Percentiles rank a stretch among this genome's conserved stretches.
Conservation (phyloP, 345 rosid species). For the Barbarea vulgaris region DNA sequence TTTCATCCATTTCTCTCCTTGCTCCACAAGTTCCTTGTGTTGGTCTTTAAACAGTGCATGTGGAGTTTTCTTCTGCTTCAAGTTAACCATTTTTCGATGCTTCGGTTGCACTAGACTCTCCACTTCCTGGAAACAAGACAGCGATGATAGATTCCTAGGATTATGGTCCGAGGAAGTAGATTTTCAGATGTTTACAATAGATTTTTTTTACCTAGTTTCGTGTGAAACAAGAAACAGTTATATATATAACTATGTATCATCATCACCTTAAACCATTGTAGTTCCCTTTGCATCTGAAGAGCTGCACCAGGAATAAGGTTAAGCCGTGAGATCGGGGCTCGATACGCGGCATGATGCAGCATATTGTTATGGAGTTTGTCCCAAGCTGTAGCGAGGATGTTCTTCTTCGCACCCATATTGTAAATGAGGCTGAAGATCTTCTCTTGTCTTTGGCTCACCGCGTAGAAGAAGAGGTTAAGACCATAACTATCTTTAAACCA, state of each 20-base stretch:
- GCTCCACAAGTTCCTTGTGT: constrained; percentile 49
- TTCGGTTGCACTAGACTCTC: constrained; percentile 70
- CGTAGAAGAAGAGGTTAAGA: constrained; percentile 57
- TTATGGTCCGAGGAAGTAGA: not conserved
- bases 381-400: constrained; percentile 49
- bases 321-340: constrained; percentile 62
- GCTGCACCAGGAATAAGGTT: constrained; percentile 72
- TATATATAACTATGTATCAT: constrained; percentile 35
- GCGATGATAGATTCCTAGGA: not conserved
- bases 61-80: constrained; percentile 46
- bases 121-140: constrained; percentile 54
- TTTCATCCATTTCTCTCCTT: constrained; percentile 63
- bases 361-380: constrained; percentile 54
- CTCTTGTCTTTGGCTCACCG: constrained; percentile 67
- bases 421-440: constrained; percentile 71
- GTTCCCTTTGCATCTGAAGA: constrained; percentile 80
- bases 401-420: constrained; percentile 64
- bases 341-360: constrained; percentile 67
- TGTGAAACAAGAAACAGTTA: constrained; percentile 25
- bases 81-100: constrained; percentile 59
- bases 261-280: constrained; percentile 82
- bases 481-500: constrained; percentile 54
- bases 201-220: not conserved
- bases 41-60: constrained; percentile 53
- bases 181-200: not conserved